phyloP scores from a whole-genome alignment of 495 filamentous ascomycete genomes.

The Penicillium cosmopolitanum region DNA sequence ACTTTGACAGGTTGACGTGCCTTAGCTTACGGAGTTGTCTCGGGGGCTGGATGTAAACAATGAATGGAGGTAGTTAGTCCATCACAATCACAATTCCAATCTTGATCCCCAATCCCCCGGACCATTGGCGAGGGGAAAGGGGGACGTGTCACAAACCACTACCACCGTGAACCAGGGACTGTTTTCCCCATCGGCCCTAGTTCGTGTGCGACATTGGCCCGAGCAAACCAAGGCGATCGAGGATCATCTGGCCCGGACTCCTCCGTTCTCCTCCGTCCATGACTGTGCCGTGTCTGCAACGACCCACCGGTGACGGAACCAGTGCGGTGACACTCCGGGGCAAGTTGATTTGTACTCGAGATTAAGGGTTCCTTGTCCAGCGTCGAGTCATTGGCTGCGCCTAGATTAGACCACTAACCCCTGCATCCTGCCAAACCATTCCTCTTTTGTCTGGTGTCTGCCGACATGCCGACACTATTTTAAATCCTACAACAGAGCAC shows the following conservation, averaged over 20 bases:
- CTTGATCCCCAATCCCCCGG: background rate
- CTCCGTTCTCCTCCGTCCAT: constrained; percentile 15
- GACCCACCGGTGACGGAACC: constrained; percentile 24
- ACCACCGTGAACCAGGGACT: constrained; percentile 2
- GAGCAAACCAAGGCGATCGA: constrained; percentile 14
- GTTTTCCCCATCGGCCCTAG: constrained; percentile 11
- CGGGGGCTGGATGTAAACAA: background rate
- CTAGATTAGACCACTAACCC: constrained; percentile 10
- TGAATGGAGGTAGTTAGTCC: background rate
- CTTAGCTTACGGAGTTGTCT: background rate
- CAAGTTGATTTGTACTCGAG: constrained; percentile 11
- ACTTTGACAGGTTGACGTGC: constrained; percentile 11
- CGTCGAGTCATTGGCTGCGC: constrained; percentile 6
- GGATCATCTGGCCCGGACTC: constrained; percentile 15
- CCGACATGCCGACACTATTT: background rate
- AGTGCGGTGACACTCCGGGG: constrained; percentile 21
- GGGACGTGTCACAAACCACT: background rate
- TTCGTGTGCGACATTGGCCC: constrained; percentile 9
- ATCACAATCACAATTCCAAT: constrained; percentile 1
- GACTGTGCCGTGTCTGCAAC: constrained; percentile 20
- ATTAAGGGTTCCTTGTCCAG: constrained; percentile 5
- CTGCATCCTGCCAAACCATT: constrained; percentile 8
- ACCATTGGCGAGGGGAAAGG: background rate
- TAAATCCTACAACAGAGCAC: background rate
- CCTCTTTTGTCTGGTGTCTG: constrained; percentile 8